Base-by-base conservation (phyloP, 306 rosid genomes). In the Betula pendula region DNA sequence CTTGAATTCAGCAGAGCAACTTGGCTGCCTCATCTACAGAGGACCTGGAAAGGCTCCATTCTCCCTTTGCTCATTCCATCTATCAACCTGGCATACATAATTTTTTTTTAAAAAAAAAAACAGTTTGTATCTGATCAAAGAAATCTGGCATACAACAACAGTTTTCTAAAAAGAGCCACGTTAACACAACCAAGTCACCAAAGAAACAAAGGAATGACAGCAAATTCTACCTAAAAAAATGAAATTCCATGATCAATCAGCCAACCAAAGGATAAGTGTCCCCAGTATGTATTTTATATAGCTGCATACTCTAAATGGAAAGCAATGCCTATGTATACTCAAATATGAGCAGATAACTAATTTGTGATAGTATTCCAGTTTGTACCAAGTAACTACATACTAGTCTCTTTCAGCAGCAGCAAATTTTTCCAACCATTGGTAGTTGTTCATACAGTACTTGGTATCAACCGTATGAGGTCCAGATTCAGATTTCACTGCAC, bases 31-130 rank as follows among this genome's bases (percentile, higher is more conserved):
- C 81, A 40, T 73, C 88, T 92, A 96, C 85, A 96, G 94, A 5
- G 96, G 99, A 43, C 99, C 98, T 13, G 99, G 99, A 82, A 92
- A 96, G 71, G 96, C 85, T 88, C 99, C 98, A 1, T 87, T 92
- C 88, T 92, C 99, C 82, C 98, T 91, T 81, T 92, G 99, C 82
- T 96, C 99, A 48, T 96, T 96, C 99, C 99, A 92, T 77, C 89
- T 86, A 51, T 96, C 99, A 60, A 96, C 56, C 99, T 96, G 94
- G 62, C 65, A 72, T 68, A 75, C 35, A 53, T 1, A 45, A n/a
- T n/a, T n/a, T n/a, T n/a, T n/a, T 45, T 45, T 45, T 0, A 45
- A 45, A 45, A 10, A 45, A 13, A 45, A 11, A 45, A 38, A 6
- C 6, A 38, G 42, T 38, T 6, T 6, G 42, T 38, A 38, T 38